phyloP scores from a whole-genome alignment of 176 grass and related monocot genomes.

The Canna indica region DNA sequence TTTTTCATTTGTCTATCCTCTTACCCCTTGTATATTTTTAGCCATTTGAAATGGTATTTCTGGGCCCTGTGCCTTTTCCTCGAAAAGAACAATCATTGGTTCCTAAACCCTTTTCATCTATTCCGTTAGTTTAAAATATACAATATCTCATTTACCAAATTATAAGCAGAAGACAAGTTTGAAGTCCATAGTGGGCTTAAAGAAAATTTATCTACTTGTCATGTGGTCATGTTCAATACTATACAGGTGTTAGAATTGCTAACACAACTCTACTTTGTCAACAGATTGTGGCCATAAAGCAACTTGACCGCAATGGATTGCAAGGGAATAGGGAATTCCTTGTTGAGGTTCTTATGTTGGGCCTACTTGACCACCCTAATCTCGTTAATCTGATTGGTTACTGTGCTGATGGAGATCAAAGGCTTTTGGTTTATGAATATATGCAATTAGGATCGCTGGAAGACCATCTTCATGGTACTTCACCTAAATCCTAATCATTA shows the following conservation, averaged over 20 bases:
- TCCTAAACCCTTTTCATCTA: too few relatives aligned
- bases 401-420: slow-evolving; percentile 48
- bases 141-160: too few relatives aligned
- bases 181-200: neutral
- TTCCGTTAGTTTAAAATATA: too few relatives aligned
- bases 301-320: slow-evolving; percentile 43
- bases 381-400: slow-evolving; percentile 50
- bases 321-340: slow-evolving; percentile 52
- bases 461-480: slow-evolving; percentile 47
- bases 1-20: too few relatives aligned
- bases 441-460: slow-evolving; percentile 49
- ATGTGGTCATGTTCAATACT: neutral
- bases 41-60: too few relatives aligned
- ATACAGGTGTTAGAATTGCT: neutral
- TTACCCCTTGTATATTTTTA: too few relatives aligned
- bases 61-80: too few relatives aligned
- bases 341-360: slow-evolving; percentile 45
- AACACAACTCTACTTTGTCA: slow-evolving; percentile 3
- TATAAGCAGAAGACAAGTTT: neutral
- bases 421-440: slow-evolving; percentile 49
- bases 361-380: slow-evolving; percentile 47
- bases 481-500: neutral
- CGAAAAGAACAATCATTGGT: too few relatives aligned
- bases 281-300: slow-evolving; percentile 51
- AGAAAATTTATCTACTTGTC: neutral